A percentile compares a stretch with the other conserved stretches of the same genome.
These are phyloP conservation scores for Fusarium sp. DNA, from an alignment of 2,329 filamentous ascomycete species.

Conservation along the genomic window DNA sequence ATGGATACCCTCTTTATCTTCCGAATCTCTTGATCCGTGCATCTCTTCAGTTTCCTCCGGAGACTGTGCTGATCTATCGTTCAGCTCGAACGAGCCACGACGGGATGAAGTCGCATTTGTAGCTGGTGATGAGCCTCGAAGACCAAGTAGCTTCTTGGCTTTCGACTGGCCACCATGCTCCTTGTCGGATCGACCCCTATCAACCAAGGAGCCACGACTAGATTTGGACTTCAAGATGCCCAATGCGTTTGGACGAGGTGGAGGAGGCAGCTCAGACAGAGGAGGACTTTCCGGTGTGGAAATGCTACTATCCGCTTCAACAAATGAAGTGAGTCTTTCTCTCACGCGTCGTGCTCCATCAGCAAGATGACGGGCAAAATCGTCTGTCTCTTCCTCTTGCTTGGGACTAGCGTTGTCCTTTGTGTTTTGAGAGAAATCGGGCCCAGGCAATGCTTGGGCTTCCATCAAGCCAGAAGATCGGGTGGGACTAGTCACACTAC, in stretches of 20 bases:
- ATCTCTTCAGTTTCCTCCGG: slow-evolving; percentile 33
- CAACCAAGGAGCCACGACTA: slow-evolving; percentile 74
- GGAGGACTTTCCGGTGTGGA: slow-evolving; percentile 45
- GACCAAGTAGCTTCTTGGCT: slow-evolving; percentile 71
- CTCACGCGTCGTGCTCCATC: slow-evolving; percentile 78
- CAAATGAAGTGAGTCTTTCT: slow-evolving; percentile 78
- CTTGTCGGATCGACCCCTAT: slow-evolving; percentile 59
- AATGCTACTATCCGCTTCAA: slow-evolving; percentile 69
- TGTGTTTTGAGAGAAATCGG: slow-evolving; percentile 23
- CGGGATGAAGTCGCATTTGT: slow-evolving; percentile 57
- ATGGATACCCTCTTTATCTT: slow-evolving; percentile 58
- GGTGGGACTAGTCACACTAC: slow-evolving; percentile 41
- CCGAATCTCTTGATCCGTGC: slow-evolving; percentile 45
- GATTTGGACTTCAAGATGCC: slow-evolving; percentile 75
- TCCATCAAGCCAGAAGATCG: slow-evolving; percentile 41
- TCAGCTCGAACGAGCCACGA: slow-evolving; percentile 49
- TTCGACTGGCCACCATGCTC: slow-evolving; percentile 62
- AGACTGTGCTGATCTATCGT: slow-evolving; percentile 33
- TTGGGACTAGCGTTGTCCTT: slow-evolving; percentile 61
- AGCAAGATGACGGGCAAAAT: slow-evolving; percentile 80
- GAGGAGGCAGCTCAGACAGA: slow-evolving; percentile 58
- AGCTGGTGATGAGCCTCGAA: slow-evolving; percentile 62
- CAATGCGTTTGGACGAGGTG: slow-evolving; percentile 67
- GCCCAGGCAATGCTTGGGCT: slow-evolving; percentile 9
- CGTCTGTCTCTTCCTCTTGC: slow-evolving; percentile 65